Conservation (phyloP, 192 early-diverging fungal genomes). For the Backusella mclennaniae region DNA sequence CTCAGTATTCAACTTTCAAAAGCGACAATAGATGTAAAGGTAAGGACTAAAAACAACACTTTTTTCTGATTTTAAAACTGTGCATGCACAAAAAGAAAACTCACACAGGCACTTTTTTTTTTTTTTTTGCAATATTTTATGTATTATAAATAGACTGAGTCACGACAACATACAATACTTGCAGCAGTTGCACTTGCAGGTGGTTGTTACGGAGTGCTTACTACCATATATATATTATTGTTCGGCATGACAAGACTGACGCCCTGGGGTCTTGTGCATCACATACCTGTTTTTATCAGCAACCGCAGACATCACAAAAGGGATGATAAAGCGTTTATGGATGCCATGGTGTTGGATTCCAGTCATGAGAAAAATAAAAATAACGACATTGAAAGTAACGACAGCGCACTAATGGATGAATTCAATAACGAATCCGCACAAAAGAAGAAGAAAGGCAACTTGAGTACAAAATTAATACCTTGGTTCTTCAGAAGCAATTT, state of each 20-base stretch:
- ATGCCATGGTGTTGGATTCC: neutral
- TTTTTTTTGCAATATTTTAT: neutral
- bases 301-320: neutral
- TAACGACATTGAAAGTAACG: neutral
- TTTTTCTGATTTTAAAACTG: neutral
- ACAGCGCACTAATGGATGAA: neutral
- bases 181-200: constrained; percentile 26
- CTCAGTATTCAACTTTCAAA: constrained; percentile 16
- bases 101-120: neutral
- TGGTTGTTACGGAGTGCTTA: constrained; percentile 27
- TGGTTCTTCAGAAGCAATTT: constrained; percentile 14
- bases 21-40: constrained; percentile 17
- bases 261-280: constrained; percentile 30
- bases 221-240: constrained; percentile 23
- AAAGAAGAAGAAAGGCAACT: neutral
- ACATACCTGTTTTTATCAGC: constrained; percentile 19
- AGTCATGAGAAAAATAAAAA: neutral
- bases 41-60: neutral
- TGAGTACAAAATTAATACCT: neutral
- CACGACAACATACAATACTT: constrained; percentile 23
- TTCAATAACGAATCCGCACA: neutral
- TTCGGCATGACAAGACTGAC: constrained; percentile 29
- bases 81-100: neutral
- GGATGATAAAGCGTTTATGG: neutral
- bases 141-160: constrained; percentile 17